Base-by-base conservation (phyloP, 805 yeast genomes). In the Trichomonascus vanleenenianus region DNA sequence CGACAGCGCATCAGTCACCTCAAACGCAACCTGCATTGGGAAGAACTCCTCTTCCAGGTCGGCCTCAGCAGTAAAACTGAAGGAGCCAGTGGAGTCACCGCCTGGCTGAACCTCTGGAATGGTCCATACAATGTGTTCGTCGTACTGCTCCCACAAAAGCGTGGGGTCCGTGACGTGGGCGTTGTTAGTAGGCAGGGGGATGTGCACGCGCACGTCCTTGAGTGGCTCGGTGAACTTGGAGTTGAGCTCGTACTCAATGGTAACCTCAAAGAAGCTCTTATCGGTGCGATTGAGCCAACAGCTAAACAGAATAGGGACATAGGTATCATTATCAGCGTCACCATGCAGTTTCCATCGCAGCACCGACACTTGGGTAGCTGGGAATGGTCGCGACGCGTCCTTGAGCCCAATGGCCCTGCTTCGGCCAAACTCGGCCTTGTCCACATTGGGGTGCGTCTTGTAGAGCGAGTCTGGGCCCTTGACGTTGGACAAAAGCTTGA, bases 371-470 rank as follows among this genome's bases (percentile, higher is more conserved):
- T 86, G 79, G 64, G 89, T 87, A 8, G 88, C 73, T 34, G 97
- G 97, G 77, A 93, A 89, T 31, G 88, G 77, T 60, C 86, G 85
- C 39, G 74, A 60, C 44, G 78, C 70, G 62, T 89, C 95, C 61
- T 85, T 85, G 59, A 89, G 75, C 0, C 83, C 83, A 57, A 93
- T 79, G 37, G 75, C 64, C 47, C 75, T 70, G 12, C 70, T 63
- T 11, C 74, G 61, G 39, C 74, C 72, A 64, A 91, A 93, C 58
- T 77, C 64, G 36, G 68, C 69, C 59, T 85, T 82, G 67, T 93
- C 97, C 53, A 93, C 94, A 62, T 91, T 89, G 52, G 98, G 98
- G 70, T 93, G 96, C 12, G 97, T 88, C 65, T 89, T 89, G 71
- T 77, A 93, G 60, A 83, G 88, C 39, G 79, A 70, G 64, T 73